Evolutionary conservation across 176 grass and related monocot species (phyloP).

Genomic region (Oryza glaberrima): DNA sequence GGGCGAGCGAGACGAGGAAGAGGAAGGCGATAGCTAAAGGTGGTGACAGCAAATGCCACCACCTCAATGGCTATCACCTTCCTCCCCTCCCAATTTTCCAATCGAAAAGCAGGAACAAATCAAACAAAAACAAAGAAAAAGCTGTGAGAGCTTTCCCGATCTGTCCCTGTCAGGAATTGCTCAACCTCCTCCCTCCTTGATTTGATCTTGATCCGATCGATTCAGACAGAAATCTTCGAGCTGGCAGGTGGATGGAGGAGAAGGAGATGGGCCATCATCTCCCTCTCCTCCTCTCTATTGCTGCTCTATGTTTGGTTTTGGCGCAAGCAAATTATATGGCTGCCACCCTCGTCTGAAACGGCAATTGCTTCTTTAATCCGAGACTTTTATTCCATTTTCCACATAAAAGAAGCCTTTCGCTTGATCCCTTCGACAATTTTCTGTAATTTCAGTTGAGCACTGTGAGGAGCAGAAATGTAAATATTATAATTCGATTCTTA

Average conservation of each 20-base stretch:
- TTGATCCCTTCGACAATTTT: neutral
- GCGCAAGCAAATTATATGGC: neutral
- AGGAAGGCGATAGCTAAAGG: slow-evolving; percentile 47
- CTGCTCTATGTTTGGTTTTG: neutral
- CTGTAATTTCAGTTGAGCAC: accelerated
- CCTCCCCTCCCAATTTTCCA: slow-evolving; percentile 30
- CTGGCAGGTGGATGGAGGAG: neutral
- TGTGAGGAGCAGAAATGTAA: neutral
- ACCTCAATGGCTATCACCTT: slow-evolving; percentile 42
- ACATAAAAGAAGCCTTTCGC: neutral
- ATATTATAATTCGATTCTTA: neutral
- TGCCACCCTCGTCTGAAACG: neutral
- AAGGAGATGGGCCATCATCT: neutral
- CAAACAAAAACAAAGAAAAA: neutral
- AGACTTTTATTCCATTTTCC: neutral
- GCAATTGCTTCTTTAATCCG: neutral
- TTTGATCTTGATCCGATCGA: neutral
- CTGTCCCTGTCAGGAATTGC: slow-evolving; percentile 38
- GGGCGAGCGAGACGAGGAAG: slow-evolving; percentile 28
- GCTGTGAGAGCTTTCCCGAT: neutral
- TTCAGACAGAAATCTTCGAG: slow-evolving; percentile 6
- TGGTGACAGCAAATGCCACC: slow-evolving; percentile 36
- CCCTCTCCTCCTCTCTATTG: neutral
- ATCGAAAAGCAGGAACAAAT: neutral
- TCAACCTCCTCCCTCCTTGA: neutral